Conservation (phyloP, 306 rosid genomes). For the Pyrus bretschneideri region DNA sequence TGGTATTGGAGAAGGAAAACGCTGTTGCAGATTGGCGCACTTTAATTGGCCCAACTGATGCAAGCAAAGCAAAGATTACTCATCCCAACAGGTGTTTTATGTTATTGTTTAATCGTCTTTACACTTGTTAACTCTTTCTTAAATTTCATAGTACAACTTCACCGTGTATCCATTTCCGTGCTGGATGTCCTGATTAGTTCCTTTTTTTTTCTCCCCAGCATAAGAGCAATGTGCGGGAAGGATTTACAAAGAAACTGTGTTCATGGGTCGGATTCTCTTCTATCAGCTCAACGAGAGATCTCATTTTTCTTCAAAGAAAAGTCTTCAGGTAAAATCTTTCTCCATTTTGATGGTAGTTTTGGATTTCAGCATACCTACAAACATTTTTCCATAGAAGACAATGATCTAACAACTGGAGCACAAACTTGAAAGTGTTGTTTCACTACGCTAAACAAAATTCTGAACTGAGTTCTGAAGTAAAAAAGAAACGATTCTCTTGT, state of each 20-base stretch:
- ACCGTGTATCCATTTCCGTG: conserved; percentile 8
- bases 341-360: neutral
- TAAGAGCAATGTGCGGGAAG: conserved; percentile 71
- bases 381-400: neutral
- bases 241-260: conserved; percentile 64
- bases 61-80: conserved; percentile 66
- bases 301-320: conserved; percentile 60
- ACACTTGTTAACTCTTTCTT: neutral
- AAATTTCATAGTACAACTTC: conserved; percentile 8
- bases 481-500: neutral
- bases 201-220: conserved; percentile 33
- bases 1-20: conserved; percentile 82
- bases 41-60: conserved; percentile 90
- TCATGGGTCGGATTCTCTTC: conserved; percentile 80
- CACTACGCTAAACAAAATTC: neutral
- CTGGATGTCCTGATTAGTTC: conserved; percentile 9
- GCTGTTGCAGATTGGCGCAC: conserved; percentile 89
- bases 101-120: conserved; percentile 12
- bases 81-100: conserved; percentile 70
- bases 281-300: conserved; percentile 72
- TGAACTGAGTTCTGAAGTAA: neutral
- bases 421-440: neutral
- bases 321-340: conserved; percentile 37
- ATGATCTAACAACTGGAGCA: neutral
- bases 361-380: neutral